phyloP scores from a whole-genome alignment of 306 rosid genomes.

The Inga leiocalycina region DNA sequence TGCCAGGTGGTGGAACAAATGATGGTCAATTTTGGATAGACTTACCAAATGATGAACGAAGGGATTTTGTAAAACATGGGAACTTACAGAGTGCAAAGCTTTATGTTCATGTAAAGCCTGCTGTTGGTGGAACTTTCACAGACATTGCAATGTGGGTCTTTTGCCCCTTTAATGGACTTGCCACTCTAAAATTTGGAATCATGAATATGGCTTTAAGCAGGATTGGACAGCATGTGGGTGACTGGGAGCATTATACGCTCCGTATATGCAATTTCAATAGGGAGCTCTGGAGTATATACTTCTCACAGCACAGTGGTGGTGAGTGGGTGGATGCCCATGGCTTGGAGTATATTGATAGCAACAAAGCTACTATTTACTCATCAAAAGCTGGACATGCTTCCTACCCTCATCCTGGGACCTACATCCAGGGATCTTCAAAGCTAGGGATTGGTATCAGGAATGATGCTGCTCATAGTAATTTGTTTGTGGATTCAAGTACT shows the following conservation, averaged over 20 bases:
- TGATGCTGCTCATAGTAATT: constrained; percentile 36
- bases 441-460: constrained; percentile 48
- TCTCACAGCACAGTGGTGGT: constrained; percentile 54
- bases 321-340: constrained; percentile 47
- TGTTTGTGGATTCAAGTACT: constrained; percentile 43
- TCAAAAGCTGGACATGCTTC: constrained; percentile 49
- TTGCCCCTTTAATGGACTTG: constrained; percentile 92
- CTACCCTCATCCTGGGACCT: constrained; percentile 45
- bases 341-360: constrained; percentile 41
- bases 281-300: constrained; percentile 50
- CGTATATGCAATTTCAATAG: constrained; percentile 46
- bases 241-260: constrained; percentile 93
- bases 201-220: constrained; percentile 50
- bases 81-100: constrained; percentile 72
- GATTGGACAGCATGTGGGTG: constrained; percentile 77
- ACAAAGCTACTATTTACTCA: constrained; percentile 46
- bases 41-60: constrained; percentile 62
- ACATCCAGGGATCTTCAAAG: constrained; percentile 50
- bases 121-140: constrained; percentile 82
- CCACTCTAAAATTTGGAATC: constrained; percentile 70
- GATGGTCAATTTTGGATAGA: constrained; percentile 84
- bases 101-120: constrained; percentile 86
- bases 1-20: constrained; percentile 72
- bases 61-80: constrained; percentile 59
- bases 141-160: constrained; percentile 94